phyloP scores from a whole-genome alignment of 495 filamentous ascomycete species.

The Lentithecium fluviatile region DNA sequence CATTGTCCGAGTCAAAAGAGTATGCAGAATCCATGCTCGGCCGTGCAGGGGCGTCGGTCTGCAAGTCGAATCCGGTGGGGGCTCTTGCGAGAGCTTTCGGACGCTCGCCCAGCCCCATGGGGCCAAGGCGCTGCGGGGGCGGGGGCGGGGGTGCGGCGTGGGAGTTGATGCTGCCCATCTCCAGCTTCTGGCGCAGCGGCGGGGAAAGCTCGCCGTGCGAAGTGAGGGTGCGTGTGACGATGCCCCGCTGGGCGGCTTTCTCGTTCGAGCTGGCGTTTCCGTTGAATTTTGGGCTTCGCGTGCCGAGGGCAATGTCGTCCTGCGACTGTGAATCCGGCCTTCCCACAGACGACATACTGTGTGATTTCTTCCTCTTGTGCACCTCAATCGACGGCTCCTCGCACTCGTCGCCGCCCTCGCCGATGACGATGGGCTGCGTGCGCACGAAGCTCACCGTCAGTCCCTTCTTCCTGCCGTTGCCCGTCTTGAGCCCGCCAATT shows the following conservation, averaged over 20 bases:
- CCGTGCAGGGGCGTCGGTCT: slow-evolving; percentile 19
- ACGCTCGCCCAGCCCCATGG: slow-evolving; percentile 30
- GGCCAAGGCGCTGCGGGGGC: slow-evolving; percentile 27
- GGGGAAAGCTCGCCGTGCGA: slow-evolving; percentile 32
- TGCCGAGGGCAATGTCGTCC: slow-evolving; percentile 28
- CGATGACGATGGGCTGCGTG: slow-evolving; percentile 71
- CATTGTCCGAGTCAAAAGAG: slow-evolving; percentile 24
- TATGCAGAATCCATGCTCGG: slow-evolving; percentile 32
- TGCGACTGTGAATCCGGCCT: slow-evolving; percentile 7
- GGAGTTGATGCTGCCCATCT: slow-evolving; percentile 33
- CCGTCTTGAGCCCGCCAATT: slow-evolving; percentile 23
- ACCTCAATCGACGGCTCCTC: slow-evolving; percentile 68
- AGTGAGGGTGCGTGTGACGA: slow-evolving; percentile 23
- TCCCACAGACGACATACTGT: slow-evolving; percentile 20
- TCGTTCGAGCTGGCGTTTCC: slow-evolving; percentile 9
- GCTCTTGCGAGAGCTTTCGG: slow-evolving; percentile 22
- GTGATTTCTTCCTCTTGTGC: slow-evolving; percentile 45
- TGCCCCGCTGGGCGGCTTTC: slow-evolving; percentile 14
- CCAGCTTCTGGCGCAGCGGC: slow-evolving; percentile 28
- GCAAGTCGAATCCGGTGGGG: slow-evolving; percentile 28
- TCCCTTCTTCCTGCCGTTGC: slow-evolving; percentile 52
- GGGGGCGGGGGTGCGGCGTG: slow-evolving; percentile 19
- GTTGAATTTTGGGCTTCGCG: slow-evolving; percentile 24
- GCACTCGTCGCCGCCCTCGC: slow-evolving; percentile 82
- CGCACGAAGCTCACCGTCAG: slow-evolving; percentile 70